Base-by-base conservation (phyloP, 352 stramenopile species). In the Phytophthora hibernalis region DNA sequence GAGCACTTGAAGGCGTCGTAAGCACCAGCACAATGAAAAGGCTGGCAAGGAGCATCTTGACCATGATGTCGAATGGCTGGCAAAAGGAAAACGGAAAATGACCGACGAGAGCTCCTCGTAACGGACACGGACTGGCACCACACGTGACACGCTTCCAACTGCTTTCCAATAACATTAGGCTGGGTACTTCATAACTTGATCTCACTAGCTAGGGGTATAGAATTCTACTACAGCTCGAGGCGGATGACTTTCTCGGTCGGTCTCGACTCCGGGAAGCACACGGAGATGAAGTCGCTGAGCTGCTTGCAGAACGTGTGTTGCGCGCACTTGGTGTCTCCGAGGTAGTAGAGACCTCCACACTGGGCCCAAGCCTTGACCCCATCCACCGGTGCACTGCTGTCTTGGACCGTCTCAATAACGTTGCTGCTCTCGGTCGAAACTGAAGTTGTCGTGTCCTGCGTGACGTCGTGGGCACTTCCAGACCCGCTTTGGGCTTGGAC, bases 271-370 rank as follows among this genome's bases (percentile, higher is more conserved):
- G 67, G 67, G 67, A 75, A 75, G 50, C 68, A 76, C 38, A 76
- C 58, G 31, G 68, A 76, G 47, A 76, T 76, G 45, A 63, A 76
- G 9, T 68, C 56, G 54, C 68, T 76, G 35, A 76, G 21, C 42
- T 69, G 24, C 28, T 69, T 76, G 63, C 68, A 76, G 26, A 68
- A 72, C 10, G 68, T 76, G 53, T 58, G 40, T 42, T 22, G 52
- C 22, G 58, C 43, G 49, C 68, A 76, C 45, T 68, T 49, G 31
- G 68, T 76, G 31, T 66, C 40, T n/a, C 68, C 68, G 12, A 68
- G 37, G 44, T 72, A 72, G 50, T 72, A 76, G 22, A 76, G 30
- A 2, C 68, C 68, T 18, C 68, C 68, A 18, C 68, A 76, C 16
- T 76, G 68, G 26, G 56, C 68, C 68, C 68, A 76, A 1, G 57